Evolutionary conservation across 2,329 filamentous ascomycete genomes (phyloP), one percentile per base, ranked within the genome.

Genomic region (Aspergillus aculeatus): DNA sequence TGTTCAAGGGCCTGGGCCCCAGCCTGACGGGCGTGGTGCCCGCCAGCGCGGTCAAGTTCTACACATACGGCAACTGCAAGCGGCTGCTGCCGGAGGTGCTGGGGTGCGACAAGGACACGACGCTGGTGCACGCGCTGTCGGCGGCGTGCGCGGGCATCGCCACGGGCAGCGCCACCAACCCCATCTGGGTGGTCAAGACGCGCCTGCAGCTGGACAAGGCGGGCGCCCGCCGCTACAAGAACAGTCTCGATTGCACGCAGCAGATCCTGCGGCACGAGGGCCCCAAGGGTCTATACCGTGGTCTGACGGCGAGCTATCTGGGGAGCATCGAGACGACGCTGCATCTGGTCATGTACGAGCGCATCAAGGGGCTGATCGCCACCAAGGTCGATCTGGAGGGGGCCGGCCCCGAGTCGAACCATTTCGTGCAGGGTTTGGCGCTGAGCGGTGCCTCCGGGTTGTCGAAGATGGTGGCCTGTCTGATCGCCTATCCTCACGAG

Each of bases 181-280:
- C 74, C 16, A 76, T 77, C 23, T 76, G 73, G 74, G 63, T 77
- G n/a, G 66, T 77, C 89, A 97, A 78, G 91, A 93, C 68, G 87
- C 90, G 54, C 90, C 91, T 77, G 66, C 83, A 79, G 64, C 74
- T 80, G 64, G 81, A 62, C 68, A 76, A 66, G 50, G 67, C 71
- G 32, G 68, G 70, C 61, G 68, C 63, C 61, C 69, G 61, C 35
- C 79, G 53, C 78, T 80, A 67, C 75, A 79, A 58, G 54, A 72
- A 74, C 92, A 49, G 94, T 92, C 59, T 96, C 90, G 3, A 92
- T 87, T 54, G 71, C 29, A 56, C 69, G 31, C 85, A 82, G 51
- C 86, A 92, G 16, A 96, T 97, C 62, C 89, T 91, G 85, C 82
- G 80, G 55, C 87, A 96, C 68, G 94, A 97, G 75, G 93, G 94